Conservation (phyloP, 2,329 filamentous ascomycete species). For the Cladophialophora carrionii region DNA sequence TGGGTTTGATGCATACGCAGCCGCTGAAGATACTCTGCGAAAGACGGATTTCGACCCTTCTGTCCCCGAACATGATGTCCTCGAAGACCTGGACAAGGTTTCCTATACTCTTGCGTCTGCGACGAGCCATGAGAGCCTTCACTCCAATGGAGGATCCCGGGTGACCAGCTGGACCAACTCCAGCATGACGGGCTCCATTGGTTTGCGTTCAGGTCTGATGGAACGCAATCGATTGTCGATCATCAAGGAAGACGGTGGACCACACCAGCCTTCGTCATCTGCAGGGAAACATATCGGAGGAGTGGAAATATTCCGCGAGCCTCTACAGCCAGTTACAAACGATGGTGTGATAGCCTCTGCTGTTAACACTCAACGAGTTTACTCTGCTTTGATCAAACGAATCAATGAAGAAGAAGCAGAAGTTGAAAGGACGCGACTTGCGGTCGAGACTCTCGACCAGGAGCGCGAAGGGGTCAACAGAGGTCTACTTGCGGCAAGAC, state of each 20-base stretch:
- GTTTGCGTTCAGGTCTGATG: conserved; percentile 39
- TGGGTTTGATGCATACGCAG: conserved; percentile 30
- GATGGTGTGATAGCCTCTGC: conserved; percentile 30
- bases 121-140: conserved; percentile 35
- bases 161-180: conserved; percentile 57
- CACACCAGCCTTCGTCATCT: conserved; percentile 41
- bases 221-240: conserved; percentile 48
- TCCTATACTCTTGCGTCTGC: conserved; percentile 23
- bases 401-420: conserved; percentile 43
- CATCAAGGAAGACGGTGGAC: conserved; percentile 48
- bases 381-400: conserved; percentile 50
- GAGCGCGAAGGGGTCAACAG: conserved; percentile 5
- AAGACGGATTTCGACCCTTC: conserved; percentile 22
- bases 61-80: conserved; percentile 17
- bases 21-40: conserved; percentile 13
- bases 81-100: conserved; percentile 30
- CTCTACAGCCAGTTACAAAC: conserved; percentile 36
- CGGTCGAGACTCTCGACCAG: conserved; percentile 25
- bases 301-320: conserved; percentile 41
- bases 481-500: conserved; percentile 4
- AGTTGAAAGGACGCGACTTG: conserved; percentile 29
- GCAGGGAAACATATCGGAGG: conserved; percentile 39
- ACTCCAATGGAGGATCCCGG: conserved; percentile 43
- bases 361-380: conserved; percentile 48
- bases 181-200: conserved; percentile 46